Conservation (phyloP, 805 yeast species). For the Kuraishia floccosa region DNA sequence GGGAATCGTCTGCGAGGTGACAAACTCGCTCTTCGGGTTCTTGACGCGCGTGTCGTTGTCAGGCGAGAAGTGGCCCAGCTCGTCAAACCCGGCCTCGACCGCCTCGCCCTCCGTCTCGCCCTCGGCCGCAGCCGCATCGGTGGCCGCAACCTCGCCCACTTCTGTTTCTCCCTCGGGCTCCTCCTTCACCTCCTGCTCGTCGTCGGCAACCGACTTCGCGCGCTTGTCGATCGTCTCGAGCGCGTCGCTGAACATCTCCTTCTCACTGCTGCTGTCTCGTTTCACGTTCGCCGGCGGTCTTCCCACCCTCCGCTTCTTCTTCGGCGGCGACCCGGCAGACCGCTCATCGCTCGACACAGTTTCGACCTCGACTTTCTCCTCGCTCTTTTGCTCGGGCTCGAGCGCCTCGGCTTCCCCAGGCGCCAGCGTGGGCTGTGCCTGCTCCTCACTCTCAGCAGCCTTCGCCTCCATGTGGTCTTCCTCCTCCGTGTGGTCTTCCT, state of each 20-base stretch:
- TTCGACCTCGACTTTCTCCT: slow-evolving; percentile 2
- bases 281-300: background rate
- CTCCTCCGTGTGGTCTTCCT: slow-evolving; percentile 6
- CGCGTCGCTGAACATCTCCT: background rate
- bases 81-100: slow-evolving; percentile 2
- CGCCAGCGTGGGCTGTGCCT: too few relatives aligned
- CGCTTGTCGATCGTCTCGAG: background rate
- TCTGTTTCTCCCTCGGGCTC: slow-evolving; percentile 1
- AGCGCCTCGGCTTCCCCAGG: slow-evolving; percentile 1
- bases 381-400: slow-evolving; percentile 6
- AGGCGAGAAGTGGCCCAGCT: slow-evolving; percentile 26
- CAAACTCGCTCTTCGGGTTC: slow-evolving; percentile 71
- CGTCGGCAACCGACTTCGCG: slow-evolving; percentile 5
- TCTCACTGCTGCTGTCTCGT: slow-evolving; percentile 1
- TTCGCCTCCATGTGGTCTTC: slow-evolving; percentile 6
- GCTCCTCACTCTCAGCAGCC: background rate
- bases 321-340: too few relatives aligned
- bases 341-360: too few relatives aligned
- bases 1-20: slow-evolving; percentile 57
- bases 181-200: slow-evolving; percentile 7
- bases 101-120: slow-evolving; percentile 1
- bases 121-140: background rate
- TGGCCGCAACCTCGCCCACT: too few relatives aligned
- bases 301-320: background rate
- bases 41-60: slow-evolving; percentile 49